Evolutionary conservation across 2,329 filamentous ascomycete genomes (phyloP).

Genomic region (Myriosclerotinia scirpicola): DNA sequence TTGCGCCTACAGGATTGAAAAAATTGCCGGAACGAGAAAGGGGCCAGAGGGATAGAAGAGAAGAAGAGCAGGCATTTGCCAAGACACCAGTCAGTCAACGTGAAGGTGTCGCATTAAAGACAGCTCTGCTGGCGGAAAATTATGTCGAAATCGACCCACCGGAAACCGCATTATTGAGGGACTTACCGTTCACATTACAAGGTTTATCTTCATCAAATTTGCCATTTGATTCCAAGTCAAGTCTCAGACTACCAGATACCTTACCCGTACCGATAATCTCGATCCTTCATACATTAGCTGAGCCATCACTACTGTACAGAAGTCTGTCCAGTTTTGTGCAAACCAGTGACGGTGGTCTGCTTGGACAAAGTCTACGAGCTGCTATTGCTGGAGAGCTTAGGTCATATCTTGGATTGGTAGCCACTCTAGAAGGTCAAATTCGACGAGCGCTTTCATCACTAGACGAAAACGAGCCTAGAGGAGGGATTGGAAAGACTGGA

Average conservation of each 20-base stretch:
- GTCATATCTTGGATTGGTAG: conserved; percentile 86
- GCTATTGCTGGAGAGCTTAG: conserved; percentile 82
- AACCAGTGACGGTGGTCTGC: conserved; percentile 75
- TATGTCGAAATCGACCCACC: conserved; percentile 58
- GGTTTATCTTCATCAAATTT: conserved; percentile 86
- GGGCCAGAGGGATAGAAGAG: conserved; percentile 40
- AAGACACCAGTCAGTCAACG: conserved; percentile 35
- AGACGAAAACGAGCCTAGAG: conserved; percentile 65
- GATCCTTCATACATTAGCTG: conserved; percentile 83
- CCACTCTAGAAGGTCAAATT: conserved; percentile 90
- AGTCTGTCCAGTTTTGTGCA: conserved; percentile 80
- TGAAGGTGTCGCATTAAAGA: conserved; percentile 46
- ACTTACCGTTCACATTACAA: conserved; percentile 90
- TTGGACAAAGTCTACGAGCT: conserved; percentile 87
- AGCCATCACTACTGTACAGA: conserved; percentile 89
- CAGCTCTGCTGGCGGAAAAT: conserved; percentile 57
- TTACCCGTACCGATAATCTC: conserved; percentile 84
- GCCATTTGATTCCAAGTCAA: conserved; percentile 67
- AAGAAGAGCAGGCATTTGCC: conserved; percentile 36
- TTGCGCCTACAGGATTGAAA: conserved; percentile 52
- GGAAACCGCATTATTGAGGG: conserved; percentile 68
- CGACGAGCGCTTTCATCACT: conserved; percentile 74
- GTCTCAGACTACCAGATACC: conserved; percentile 72
- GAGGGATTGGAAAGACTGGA: conserved; percentile 77
- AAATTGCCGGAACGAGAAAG: conserved; percentile 38